phyloP scores from a whole-genome alignment of 2,329 filamentous ascomycete species.

The Arachnomyces sp. region DNA sequence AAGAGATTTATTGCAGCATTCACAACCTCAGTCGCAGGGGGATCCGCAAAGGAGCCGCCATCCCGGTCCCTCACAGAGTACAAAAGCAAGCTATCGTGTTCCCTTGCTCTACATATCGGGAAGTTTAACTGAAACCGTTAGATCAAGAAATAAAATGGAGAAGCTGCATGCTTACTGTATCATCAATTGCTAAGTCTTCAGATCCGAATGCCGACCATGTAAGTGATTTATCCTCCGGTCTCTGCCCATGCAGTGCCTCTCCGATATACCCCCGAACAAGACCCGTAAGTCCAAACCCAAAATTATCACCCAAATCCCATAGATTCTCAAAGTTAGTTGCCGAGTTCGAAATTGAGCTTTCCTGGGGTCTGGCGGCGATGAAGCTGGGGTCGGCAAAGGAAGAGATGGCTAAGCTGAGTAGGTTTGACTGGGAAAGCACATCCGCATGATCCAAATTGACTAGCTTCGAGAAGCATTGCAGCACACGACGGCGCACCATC shows the following conservation, averaged over 20 bases:
- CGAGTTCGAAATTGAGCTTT: constrained; percentile 82
- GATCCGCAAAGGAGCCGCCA: constrained; percentile 53
- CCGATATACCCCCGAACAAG: constrained; percentile 70
- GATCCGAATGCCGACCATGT: constrained; percentile 32
- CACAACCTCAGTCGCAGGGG: constrained; percentile 84
- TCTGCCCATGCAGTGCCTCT: constrained; percentile 60
- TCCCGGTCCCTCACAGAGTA: constrained; percentile 52
- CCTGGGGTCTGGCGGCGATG: constrained; percentile 63
- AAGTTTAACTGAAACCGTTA: constrained; percentile 31
- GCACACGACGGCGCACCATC: constrained; percentile 84
- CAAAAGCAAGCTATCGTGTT: constrained; percentile 78
- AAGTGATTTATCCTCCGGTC: constrained; percentile 49
- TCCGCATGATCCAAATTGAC: constrained; percentile 85
- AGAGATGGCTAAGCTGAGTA: constrained; percentile 80
- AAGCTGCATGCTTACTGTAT: constrained; percentile 27
- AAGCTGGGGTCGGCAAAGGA: constrained; percentile 87
- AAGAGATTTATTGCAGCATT: constrained; percentile 92
- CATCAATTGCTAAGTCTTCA: constrained; percentile 31
- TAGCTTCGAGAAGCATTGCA: constrained; percentile 90
- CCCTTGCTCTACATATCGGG: constrained; percentile 72
- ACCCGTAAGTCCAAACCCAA: constrained; percentile 85
- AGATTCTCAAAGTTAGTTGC: constrained; percentile 85
- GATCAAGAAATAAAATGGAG: not conserved
- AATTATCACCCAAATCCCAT: constrained; percentile 93
- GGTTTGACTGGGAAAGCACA: constrained; percentile 78